Percentiles rank a stretch among this genome's conserved stretches.
Evolutionary conservation across 2,329 filamentous ascomycete genomes (phyloP).

Genomic region (Epichloe aotearoae): DNA sequence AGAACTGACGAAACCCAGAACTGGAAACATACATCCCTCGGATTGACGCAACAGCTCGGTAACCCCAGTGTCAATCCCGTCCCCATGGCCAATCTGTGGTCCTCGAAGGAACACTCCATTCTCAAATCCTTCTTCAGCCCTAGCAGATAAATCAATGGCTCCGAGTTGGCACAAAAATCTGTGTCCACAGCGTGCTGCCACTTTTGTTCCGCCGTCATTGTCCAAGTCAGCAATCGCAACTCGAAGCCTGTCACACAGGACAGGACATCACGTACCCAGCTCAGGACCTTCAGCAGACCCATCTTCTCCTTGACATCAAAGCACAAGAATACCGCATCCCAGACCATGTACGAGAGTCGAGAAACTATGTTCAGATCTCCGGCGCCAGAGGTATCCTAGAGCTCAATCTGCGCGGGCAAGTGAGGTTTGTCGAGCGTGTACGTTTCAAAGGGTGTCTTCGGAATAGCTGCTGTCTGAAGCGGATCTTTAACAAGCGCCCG

Average conservation of each 20-base stretch:
- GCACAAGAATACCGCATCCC: slow-evolving; percentile 26
- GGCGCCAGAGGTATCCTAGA: slow-evolving; percentile 28
- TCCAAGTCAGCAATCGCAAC: background rate
- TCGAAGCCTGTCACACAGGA: background rate
- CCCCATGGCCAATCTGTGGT: slow-evolving; percentile 4
- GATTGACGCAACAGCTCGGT: slow-evolving; percentile 18
- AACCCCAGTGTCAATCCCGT: slow-evolving; percentile 1
- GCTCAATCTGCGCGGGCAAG: slow-evolving; percentile 17
- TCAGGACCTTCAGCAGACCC: slow-evolving; percentile 20
- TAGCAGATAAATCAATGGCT: slow-evolving; percentile 18
- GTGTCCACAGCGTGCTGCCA: slow-evolving; percentile 12
- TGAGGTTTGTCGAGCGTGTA: slow-evolving; percentile 17
- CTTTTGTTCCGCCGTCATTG: background rate
- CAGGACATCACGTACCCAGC: slow-evolving; percentile 18
- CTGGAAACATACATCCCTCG: slow-evolving; percentile 13
- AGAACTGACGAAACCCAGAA: background rate
- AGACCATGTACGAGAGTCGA: slow-evolving; percentile 21
- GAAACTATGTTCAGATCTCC: slow-evolving; percentile 23
- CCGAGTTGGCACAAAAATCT: slow-evolving; percentile 2
- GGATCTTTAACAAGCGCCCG: background rate
- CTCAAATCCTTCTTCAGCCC: slow-evolving; percentile 23
- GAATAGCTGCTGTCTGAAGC: slow-evolving; percentile 18
- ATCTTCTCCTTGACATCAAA: slow-evolving; percentile 24
- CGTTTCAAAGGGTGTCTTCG: slow-evolving; percentile 22
- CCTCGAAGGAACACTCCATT: slow-evolving; percentile 6